These are phyloP conservation scores for Lasiodiplodia citricola DNA, from an alignment of 2,329 filamentous ascomycete genomes.

Conservation along the genomic window DNA sequence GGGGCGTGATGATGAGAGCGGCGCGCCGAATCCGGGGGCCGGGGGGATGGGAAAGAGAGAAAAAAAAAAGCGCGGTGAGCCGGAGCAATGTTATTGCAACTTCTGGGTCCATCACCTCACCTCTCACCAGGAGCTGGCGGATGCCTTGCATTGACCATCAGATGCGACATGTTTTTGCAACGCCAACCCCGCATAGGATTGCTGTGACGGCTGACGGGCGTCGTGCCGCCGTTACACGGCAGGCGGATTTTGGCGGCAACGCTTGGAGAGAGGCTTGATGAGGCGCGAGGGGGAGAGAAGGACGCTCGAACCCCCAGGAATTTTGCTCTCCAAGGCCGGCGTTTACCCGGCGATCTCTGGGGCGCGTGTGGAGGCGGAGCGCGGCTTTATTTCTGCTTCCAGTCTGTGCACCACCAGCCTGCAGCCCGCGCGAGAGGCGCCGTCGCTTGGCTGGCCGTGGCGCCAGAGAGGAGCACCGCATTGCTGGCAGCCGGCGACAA, in stretches of 20 bases:
- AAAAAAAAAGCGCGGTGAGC: constrained; percentile 8
- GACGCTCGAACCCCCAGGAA: constrained; percentile 5
- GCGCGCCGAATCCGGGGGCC: constrained; percentile 11
- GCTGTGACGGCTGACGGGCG: background rate
- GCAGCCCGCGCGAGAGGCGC: constrained; percentile 2
- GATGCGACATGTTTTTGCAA: background rate
- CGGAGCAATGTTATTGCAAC: background rate
- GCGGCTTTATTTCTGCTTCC: constrained; percentile 13
- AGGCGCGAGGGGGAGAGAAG: background rate
- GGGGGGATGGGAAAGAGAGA: background rate
- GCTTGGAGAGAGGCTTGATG: background rate
- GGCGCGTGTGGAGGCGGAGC: constrained; percentile 6
- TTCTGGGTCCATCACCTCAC: background rate
- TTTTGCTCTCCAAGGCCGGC: background rate
- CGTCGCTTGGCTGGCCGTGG: constrained; percentile 12
- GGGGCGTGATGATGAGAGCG: background rate
- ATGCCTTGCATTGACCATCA: no score
- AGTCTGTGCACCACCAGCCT: background rate
- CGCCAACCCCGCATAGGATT: background rate
- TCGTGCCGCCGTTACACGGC: background rate
- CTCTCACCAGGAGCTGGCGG: background rate
- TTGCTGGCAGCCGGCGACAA: background rate
- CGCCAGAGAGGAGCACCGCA: background rate
- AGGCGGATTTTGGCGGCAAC: background rate
- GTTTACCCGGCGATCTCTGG: constrained; percentile 18